Evolutionary conservation across 805 yeast genomes (phyloP), one percentile per base, ranked within the genome.

Genomic region (Ogataea salicorniae): DNA sequence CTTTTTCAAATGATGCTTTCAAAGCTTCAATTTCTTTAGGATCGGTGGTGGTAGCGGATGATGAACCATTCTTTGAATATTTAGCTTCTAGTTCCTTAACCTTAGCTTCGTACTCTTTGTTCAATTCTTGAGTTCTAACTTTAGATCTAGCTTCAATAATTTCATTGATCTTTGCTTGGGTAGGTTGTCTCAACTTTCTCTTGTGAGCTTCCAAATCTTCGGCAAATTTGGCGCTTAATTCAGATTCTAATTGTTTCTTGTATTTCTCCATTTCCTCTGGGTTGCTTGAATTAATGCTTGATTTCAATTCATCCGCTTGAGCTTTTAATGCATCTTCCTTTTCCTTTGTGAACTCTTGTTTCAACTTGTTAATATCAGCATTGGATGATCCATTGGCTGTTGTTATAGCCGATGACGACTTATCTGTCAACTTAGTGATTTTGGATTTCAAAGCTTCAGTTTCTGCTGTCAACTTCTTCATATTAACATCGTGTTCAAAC

Each of bases 111-210:
- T 57, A 63, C 41, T 55, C 55, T 41, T 61, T 52, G 29, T 66
- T 67, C 22, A 77, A 65, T 45, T 71, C 68, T 8, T 64, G 64
- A 47, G 59, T 56, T 29, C 66, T 58, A 17, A 60, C 67, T 23
- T 63, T 64, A 47, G 62, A 58, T 44, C 72, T 54, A 46, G 62
- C 64, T 47, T 68, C 69, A 36, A 63, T 60, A 26, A 68, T 66
- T 23, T 65, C 68, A 46, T 61, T 61, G 37, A 73, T 62, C 51
- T 63, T 66, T 3, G 67, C 69, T 40, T 66, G 69, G 15, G 69
- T 61, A 17, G 73, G 70, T 1, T 64, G 70, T 46, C 75, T 64
- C n/a, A 72, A 51, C 42, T 59, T 61, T 18, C 53, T 62, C 46
- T 68, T 70, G 43, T 61, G 61, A 1, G 61, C 59, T 37, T 62